phyloP scores from a whole-genome alignment of 1,284 basidiomycete genomes.

The Rhodotorula sp. region DNA sequence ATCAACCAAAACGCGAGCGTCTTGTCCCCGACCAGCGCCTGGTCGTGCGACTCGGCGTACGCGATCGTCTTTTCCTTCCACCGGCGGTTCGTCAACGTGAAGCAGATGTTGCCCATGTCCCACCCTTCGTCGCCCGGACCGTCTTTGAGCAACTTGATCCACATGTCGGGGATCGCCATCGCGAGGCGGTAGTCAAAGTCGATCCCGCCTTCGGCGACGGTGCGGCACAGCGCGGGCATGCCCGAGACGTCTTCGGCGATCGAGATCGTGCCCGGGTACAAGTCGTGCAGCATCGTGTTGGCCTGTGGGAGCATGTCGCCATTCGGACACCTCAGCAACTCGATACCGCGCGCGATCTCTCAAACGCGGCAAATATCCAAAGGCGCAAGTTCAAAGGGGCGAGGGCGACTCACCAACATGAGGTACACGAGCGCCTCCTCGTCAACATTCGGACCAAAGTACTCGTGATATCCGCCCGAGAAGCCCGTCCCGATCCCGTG shows the following conservation, averaged over 20 bases:
- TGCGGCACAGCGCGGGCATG: slow-evolving; percentile 89
- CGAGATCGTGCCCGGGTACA: slow-evolving; percentile 78
- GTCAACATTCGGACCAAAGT: slow-evolving; percentile 84
- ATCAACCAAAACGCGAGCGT: slow-evolving; percentile 98
- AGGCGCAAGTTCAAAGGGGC: background rate
- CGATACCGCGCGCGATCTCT: accelerated
- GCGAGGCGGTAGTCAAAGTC: slow-evolving; percentile 97
- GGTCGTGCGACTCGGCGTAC: slow-evolving; percentile 95
- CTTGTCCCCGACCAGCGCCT: slow-evolving; percentile 97
- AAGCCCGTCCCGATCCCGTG: slow-evolving; percentile 98
- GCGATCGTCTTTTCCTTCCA: slow-evolving; percentile 88
- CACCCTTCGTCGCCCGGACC: slow-evolving; percentile 74
- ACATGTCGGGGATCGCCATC: slow-evolving; percentile 99
- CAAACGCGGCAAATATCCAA: background rate
- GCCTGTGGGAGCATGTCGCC: slow-evolving; percentile 59
- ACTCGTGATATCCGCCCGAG: slow-evolving; percentile 96
- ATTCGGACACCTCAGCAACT: too few species aligned
- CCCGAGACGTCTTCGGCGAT: slow-evolving; percentile 98
- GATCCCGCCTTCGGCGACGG: slow-evolving; percentile 77
- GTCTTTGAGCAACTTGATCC: slow-evolving; percentile 98
- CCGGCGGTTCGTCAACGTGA: slow-evolving; percentile 85
- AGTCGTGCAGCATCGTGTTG: slow-evolving; percentile 79
- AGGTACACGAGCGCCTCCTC: slow-evolving; percentile 88
- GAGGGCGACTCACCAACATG: slow-evolving; percentile 84
- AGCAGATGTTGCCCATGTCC: slow-evolving; percentile 82